These are phyloP conservation scores for Inonotus hispidus DNA, from an alignment of 1,284 basidiomycete species.

Conservation along the genomic window DNA sequence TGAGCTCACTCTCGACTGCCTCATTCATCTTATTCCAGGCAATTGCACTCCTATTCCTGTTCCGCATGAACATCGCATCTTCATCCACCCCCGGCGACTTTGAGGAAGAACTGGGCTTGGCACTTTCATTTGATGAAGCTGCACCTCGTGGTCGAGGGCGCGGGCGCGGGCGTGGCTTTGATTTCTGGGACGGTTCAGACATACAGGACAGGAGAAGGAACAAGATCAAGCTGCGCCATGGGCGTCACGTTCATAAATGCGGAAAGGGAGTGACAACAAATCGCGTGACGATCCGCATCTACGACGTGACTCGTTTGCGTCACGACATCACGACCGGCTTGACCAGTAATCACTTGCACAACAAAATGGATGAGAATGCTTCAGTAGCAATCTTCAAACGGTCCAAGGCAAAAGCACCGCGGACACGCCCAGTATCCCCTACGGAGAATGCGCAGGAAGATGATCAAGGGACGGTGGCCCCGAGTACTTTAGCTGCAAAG, in stretches of 20 bases:
- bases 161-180: conserved; percentile 40
- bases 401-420: conserved; percentile 24
- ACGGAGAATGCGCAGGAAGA: conserved; percentile 22
- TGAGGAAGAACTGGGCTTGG: conserved; percentile 13
- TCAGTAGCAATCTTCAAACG: conserved; percentile 10
- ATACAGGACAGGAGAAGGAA: conserved; percentile 24
- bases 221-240: background rate
- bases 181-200: conserved; percentile 40
- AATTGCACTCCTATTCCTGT: conserved; percentile 44
- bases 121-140: conserved; percentile 20
- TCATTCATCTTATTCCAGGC: conserved; percentile 55
- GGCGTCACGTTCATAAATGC: background rate
- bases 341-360: background rate
- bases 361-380: background rate
- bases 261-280: background rate
- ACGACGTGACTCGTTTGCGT: background rate
- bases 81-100: conserved; percentile 39
- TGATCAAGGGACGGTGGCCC: conserved; percentile 36
- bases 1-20: conserved; percentile 43
- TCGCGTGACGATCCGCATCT: background rate
- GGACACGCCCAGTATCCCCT: conserved; percentile 20
- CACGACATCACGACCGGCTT: conserved; percentile 9
- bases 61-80: conserved; percentile 62
- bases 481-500: conserved; percentile 54
- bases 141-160: conserved; percentile 37